A percentile compares a stretch with the other conserved stretches of the same genome.
These are phyloP conservation scores for Aspergillus oerlinghausenensis DNA, from an alignment of 2,329 filamentous ascomycete species.

Conservation along the genomic window DNA sequence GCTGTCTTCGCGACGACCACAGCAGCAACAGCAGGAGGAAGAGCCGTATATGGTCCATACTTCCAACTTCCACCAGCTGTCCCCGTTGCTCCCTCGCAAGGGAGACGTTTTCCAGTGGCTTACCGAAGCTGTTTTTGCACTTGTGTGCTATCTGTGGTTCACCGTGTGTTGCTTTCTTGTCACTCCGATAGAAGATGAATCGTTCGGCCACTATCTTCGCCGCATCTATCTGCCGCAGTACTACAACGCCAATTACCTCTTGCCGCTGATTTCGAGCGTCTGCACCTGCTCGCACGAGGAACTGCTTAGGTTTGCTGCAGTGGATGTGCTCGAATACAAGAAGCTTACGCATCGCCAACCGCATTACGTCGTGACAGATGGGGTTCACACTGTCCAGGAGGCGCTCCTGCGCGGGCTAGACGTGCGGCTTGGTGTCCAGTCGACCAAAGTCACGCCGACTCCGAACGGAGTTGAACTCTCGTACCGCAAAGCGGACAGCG, in stretches of 20 bases:
- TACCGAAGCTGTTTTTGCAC: constrained; percentile 43
- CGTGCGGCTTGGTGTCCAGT: constrained; percentile 9
- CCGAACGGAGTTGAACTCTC: constrained; percentile 6
- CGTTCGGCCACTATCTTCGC: constrained; percentile 47
- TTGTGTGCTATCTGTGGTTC: constrained; percentile 52
- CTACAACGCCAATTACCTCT: constrained; percentile 48
- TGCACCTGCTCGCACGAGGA: constrained; percentile 21
- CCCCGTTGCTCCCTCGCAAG: constrained; percentile 40
- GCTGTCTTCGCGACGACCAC: constrained; percentile 9
- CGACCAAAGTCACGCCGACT: constrained; percentile 6
- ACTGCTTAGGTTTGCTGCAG: constrained; percentile 18
- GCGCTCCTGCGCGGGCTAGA: constrained; percentile 7
- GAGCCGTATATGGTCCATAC: constrained; percentile 51
- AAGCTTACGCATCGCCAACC: constrained; percentile 16
- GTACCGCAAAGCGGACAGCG: constrained; percentile 1
- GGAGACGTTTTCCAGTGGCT: constrained; percentile 37
- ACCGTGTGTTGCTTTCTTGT: constrained; percentile 49
- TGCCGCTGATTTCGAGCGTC: constrained; percentile 46
- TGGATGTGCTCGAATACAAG: constrained; percentile 17
- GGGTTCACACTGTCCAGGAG: constrained; percentile 15
- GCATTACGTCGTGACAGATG: constrained; percentile 17
- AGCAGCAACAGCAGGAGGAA: constrained; percentile 2
- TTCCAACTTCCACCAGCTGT: constrained; percentile 50
- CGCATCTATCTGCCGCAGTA: constrained; percentile 48
- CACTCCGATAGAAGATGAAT: constrained; percentile 38